Base-by-base conservation (phyloP, 1,139 yeast genomes). In the Hansenula lynferdii region DNA sequence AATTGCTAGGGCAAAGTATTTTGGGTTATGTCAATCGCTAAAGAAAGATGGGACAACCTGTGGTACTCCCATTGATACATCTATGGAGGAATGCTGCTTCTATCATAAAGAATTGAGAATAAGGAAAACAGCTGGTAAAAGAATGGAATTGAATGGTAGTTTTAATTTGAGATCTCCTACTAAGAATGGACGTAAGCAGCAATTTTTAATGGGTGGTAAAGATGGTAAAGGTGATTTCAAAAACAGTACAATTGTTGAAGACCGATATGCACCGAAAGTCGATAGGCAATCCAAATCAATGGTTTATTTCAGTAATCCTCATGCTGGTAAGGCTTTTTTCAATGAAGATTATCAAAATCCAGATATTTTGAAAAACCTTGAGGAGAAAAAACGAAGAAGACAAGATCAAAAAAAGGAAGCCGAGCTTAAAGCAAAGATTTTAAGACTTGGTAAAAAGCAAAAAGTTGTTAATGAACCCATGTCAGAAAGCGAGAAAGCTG, bases 71-170 rank as follows among this genome's bases (percentile, higher is more conserved):
- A 72, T 87, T 9, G 77, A 87, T 53, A 61, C 58, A 24, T 60
- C 69, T 11, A 67, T 65, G 35, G 64, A 75, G 3, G 72, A 71
- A 14, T 69, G 77, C 42, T 90, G 97, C 59, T 80, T 77, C 26
- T 85, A 66, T 51, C 97, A 90, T 54, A 64, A 74, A 24, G 90
- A 86, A 45, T 53, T 70, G 37, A 70, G 77, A 31, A 67, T 79
- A 40, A 70, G 75, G 37, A 70, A 67, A 25, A 65, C 77, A 1
- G 72, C 77, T 25, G 67, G 78, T 9, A 69, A 75, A 42, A 66
- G 97, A 49, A 76, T 85, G 70, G 96, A 87, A 58, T 67, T 89
- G 39, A 84, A 79, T 49, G 81, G 86, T 3, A 69, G 76, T 37
- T 71, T 72, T 20, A 67, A 76, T 43, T 42, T 56, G 44, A 60